Base-by-base conservation (phyloP, 2,329 filamentous ascomycete species). In the Pseudocercospora cruenta region DNA sequence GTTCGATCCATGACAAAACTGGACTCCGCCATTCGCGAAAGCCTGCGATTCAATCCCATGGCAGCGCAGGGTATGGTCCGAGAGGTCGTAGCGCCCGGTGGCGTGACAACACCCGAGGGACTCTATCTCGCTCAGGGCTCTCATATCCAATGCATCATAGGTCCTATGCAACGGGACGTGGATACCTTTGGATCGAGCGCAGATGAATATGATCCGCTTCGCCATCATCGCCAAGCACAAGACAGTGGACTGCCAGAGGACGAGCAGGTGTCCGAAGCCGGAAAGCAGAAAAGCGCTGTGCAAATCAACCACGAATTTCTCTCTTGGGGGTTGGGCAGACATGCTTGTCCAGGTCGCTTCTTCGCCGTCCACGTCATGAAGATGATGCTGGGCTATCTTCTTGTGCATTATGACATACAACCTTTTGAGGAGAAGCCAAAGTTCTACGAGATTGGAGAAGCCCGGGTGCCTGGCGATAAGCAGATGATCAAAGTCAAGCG, bases 341-440 rank as follows among this genome's bases (percentile, higher is more conserved):
- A 73, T 49, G 67, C 68, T 10, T 74, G 72, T 59, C 67, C 67
- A 2, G 81, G 81, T 0, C 76, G 81, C 1, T 83, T 82, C 77
- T 82, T 82, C 66, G 81, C 81, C 5, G 76, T 75, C 24, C 78
- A 81, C 65, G 78, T 82, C 75, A 80, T 83, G 71, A 83, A 83
- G 72, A 71, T 82, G 69, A 77, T 82, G 4, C 69, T 83, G 19
- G 77, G 78, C 1, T 69, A 79, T 51, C 70, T 79, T 0, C 61
- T 82, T 57, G 77, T 82, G 0, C 78, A 76, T 31, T 81, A 81
- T 67, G 80, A 82, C 5, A 55, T 71, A 12, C n/a, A 62, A 33
- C 58, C 62, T 14, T 54, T 64, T 16, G 43, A 47, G 22, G 54
- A 64, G 55, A 53, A 60, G 43, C 62, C 54, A 43, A 57, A 65